Evolutionary conservation across 495 filamentous ascomycete genomes (phyloP), one percentile per base, ranked within the genome.

Genomic region (Tetracladium marchalianum): DNA sequence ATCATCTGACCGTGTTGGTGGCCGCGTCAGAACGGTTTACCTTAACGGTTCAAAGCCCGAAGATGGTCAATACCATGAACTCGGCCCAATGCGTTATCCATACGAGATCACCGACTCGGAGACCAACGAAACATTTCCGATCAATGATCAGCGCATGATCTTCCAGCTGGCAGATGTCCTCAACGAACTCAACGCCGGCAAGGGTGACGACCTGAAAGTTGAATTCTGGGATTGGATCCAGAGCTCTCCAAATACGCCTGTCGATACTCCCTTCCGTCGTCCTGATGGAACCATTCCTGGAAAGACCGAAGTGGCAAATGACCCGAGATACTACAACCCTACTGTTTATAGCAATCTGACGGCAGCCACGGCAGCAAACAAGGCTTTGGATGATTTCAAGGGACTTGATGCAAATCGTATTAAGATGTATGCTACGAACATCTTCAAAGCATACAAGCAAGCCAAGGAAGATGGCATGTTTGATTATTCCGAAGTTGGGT

Each of bases 31-130:
- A 44, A 83, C 80, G 2, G 70, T 71, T 34, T 83, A 84, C 44
- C 68, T 84, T 0, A 72, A 67, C 19, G 69, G 75, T 24, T 33
- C 36, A 19, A 69, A 72, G 0, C 77, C 80, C 0, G 74, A 77
- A 17, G 67, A 86, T 11, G 84, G 84, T 47, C 77, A 80, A 36
- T 86, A 85, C 47, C 80, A 85, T 51, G 82, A 86, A 55, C 84
- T 86, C 81, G 82, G 82, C 0, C 79, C 81, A 0, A 84, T 85
- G 82, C 68, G 81, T 3, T 85, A 67, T 47, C 68, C 80, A 31
- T 66, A 71, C 5, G 64, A 71, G 11, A 62, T 56, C 46, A 77
- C 67, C 0, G 70, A 75, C 53, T 50, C 62, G 0, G 67, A 67
- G 18, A 70, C 58, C 10, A 80, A 79, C 46, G 69, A 77, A 60